These are phyloP conservation scores for Clathrus columnatus DNA, from an alignment of 768 basidiomycete genomes.

Conservation along the genomic window DNA sequence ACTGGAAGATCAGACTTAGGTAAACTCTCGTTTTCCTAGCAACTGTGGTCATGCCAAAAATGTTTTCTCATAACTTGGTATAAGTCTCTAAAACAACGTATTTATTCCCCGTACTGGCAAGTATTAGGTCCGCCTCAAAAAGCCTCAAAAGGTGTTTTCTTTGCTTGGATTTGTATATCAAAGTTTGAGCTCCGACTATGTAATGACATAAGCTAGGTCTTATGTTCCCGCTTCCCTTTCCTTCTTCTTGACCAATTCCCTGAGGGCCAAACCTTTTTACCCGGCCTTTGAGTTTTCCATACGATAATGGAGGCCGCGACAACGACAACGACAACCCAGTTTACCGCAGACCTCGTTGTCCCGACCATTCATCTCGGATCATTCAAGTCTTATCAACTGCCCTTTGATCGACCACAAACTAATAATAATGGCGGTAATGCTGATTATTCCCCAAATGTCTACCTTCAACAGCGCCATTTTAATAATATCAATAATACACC, in stretches of 20 bases:
- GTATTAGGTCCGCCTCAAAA: too few relatives aligned
- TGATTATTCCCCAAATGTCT: not conserved
- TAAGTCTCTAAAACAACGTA: too few relatives aligned
- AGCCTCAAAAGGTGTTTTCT: too few relatives aligned
- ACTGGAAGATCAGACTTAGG: too few relatives aligned
- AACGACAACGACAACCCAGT: constrained; percentile 1
- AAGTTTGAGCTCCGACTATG: not conserved
- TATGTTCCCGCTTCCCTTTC: not conserved
- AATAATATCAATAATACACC: not conserved
- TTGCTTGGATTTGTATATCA: too few relatives aligned
- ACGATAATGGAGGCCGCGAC: not conserved
- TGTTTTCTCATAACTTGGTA: too few relatives aligned
- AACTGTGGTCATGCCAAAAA: too few relatives aligned
- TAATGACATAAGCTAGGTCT: not conserved
- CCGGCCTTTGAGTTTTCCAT: not conserved
- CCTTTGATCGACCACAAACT: not conserved
- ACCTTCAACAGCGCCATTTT: not conserved
- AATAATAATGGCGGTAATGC: not conserved
- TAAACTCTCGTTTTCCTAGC: too few relatives aligned
- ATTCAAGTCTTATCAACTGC: constrained; percentile 11
- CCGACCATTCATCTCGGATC: constrained; percentile 17
- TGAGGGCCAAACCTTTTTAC: not conserved
- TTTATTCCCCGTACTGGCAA: too few relatives aligned
- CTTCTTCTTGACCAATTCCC: not conserved
- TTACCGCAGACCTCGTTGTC: constrained; percentile 10